Evolutionary conservation across 2,329 filamentous ascomycete genomes (phyloP).

Genomic region (Trichoderma sp.): DNA sequence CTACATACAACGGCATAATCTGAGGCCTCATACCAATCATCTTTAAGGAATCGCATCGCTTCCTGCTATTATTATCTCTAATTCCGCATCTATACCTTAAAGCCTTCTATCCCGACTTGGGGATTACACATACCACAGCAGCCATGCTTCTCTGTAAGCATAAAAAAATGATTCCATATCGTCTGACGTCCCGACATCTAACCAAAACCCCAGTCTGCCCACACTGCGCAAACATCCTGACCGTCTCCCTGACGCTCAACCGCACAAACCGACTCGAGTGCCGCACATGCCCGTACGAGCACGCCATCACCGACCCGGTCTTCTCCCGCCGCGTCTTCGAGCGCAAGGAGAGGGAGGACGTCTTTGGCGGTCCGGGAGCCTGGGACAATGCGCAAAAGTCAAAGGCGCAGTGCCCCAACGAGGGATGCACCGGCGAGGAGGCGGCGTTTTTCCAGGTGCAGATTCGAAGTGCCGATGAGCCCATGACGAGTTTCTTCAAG

Average conservation of each 20-base stretch:
- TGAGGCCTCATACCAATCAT: background rate
- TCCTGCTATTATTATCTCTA: background rate
- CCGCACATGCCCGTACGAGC: slow-evolving; percentile 91
- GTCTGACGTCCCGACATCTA: slow-evolving; percentile 20
- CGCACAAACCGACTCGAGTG: slow-evolving; percentile 85
- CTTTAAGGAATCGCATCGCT: background rate
- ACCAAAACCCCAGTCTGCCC: slow-evolving; percentile 63
- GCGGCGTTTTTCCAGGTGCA: slow-evolving; percentile 97
- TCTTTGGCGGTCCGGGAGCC: slow-evolving; percentile 81
- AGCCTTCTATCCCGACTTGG: background rate
- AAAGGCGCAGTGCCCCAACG: slow-evolving; percentile 75
- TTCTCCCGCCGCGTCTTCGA: slow-evolving; percentile 82
- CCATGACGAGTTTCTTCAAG: slow-evolving; percentile 96
- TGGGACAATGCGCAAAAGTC: slow-evolving; percentile 92
- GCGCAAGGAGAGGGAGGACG: slow-evolving; percentile 82
- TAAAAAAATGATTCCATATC: background rate
- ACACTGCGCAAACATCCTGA: slow-evolving; percentile 79
- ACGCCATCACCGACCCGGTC: slow-evolving; percentile 73
- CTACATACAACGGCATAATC: background rate
- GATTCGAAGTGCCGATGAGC: slow-evolving; percentile 96
- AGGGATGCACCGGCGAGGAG: slow-evolving; percentile 75
- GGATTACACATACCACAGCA: slow-evolving; percentile 17
- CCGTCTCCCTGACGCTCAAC: slow-evolving; percentile 59
- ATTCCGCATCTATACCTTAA: background rate
- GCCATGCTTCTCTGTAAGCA: slow-evolving; percentile 65